phyloP scores from a whole-genome alignment of 1,284 basidiomycete genomes.

The Austroboletus novae-zelandiae region DNA sequence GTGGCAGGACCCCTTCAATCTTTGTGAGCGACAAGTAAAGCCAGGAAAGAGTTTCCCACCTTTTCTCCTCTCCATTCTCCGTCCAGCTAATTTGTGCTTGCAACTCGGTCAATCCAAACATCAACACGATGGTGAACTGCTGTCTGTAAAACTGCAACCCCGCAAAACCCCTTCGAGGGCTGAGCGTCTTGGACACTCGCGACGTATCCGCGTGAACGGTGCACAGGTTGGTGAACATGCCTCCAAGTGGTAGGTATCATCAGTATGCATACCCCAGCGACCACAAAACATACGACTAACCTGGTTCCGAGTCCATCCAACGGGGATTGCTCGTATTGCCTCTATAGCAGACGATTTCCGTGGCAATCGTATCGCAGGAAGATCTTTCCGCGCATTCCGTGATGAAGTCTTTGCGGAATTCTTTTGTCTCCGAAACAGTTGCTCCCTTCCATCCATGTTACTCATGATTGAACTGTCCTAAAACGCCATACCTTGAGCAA shows the following conservation, averaged over 20 bases:
- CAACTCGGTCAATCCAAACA: conserved; percentile 48
- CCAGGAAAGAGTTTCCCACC: conserved; percentile 8
- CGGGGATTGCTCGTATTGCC: conserved; percentile 36
- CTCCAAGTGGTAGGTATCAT: conserved; percentile 30
- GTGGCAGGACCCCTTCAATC: conserved; percentile 29
- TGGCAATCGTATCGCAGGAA: conserved; percentile 25
- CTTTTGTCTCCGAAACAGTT: conserved; percentile 35
- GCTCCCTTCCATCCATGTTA: conserved; percentile 32
- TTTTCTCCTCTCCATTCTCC: conserved; percentile 33
- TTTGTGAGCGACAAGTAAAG: conserved; percentile 4
- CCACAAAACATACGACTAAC: conserved; percentile 22
- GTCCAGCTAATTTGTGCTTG: conserved; percentile 47
- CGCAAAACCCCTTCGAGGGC: conserved; percentile 32
- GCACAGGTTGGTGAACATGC: conserved; percentile 44
- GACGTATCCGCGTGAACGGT: conserved; percentile 42
- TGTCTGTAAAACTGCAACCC: conserved; percentile 38
- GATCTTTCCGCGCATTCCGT: conserved; percentile 29
- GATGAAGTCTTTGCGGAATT: conserved; percentile 41
- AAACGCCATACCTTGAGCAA: conserved; percentile 29
- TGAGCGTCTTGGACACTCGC: conserved; percentile 28
- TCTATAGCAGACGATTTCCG: conserved; percentile 42
- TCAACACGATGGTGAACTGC: conserved; percentile 46
- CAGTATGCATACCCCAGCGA: background rate
- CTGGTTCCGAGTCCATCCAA: conserved; percentile 46
- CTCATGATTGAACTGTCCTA: background rate